phyloP scores from a whole-genome alignment of 2,329 filamentous ascomycete genomes.

The Trichoderma guizhouense region DNA sequence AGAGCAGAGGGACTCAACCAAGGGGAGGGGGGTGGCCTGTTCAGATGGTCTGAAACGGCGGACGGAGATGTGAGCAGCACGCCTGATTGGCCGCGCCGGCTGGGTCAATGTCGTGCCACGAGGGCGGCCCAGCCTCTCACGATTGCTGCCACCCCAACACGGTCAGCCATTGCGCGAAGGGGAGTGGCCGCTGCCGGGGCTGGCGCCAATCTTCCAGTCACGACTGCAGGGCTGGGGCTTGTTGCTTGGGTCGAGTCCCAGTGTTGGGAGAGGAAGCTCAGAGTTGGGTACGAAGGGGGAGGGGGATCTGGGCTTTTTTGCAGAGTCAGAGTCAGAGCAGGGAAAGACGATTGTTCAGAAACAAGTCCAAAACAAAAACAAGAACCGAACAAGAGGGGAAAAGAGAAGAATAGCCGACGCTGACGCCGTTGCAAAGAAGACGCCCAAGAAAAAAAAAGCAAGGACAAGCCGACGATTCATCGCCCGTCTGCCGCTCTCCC shows the following conservation, averaged over 20 bases:
- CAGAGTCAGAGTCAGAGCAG: neutral
- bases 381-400: neutral
- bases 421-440: neutral
- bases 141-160: constrained; percentile 12
- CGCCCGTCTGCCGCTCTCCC: constrained; percentile 3
- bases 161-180: neutral
- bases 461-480: neutral
- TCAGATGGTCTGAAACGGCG: constrained; percentile 14
- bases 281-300: constrained; percentile 5
- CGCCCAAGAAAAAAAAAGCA: neutral
- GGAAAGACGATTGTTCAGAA: neutral
- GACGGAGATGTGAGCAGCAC: constrained; percentile 16
- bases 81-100: constrained; percentile 14
- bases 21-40: neutral
- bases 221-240: neutral
- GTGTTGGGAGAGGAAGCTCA: constrained; percentile 4
- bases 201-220: constrained; percentile 12
- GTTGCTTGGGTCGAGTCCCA: neutral
- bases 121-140: constrained; percentile 21
- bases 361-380: neutral
- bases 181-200: constrained; percentile 3
- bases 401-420: neutral
- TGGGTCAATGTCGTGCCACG: constrained; percentile 17
- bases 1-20: neutral
- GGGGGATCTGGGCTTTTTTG: neutral